Evolutionary conservation across 768 basidiomycete genomes (phyloP), one percentile per base, ranked within the genome.

Genomic region (Fibroporia radiculosa): DNA sequence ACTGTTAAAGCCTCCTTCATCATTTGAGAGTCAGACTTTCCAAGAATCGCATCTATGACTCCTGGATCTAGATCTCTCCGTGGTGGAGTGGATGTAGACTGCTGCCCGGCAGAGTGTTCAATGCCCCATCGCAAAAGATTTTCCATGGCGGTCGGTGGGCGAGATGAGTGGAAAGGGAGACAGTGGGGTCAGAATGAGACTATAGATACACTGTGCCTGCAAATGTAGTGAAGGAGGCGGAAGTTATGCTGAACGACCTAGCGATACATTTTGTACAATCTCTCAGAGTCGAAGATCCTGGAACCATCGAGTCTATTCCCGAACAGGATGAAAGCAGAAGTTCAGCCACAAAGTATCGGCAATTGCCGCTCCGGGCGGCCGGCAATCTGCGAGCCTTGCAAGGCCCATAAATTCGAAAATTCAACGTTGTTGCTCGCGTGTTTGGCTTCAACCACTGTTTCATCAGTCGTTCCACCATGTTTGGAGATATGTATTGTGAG

Each of bases 1-100:
- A 75, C 58, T 1, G 71, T 70, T 58, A 91, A 69, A 46, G 80
- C 77, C 48, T 91, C 87, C 59, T 84, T 86, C 89, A 95, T 93
- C 41, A 79, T 68, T 39, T 76, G 78, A 1, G 88, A 74, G 57
- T 93, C 92, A 0, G 85, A 75, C 55, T 81, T 87, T 10, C 92
- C 92, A 24, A 95, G 72, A 54, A 95, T 88, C 62, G 76, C 62
- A 54, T 93, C 88, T 50, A 93, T 84, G 50, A 93, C 71, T n/a
- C 64, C 87, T 1, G 92, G 83, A 66, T 92, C 84, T 16, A 95
- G 65, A 42, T 82, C 70, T 44, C 72, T 68, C 16, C 66, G 62
- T 10, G 58, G 60, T 8, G 62, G 62, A 13, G 49, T 54, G 5
- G 70, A 62, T 28, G 53, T 50, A 6, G 48, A 64, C 52, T 25